Conservation (phyloP, 768 basidiomycete genomes). For the Hysterangium stoloniferum region DNA sequence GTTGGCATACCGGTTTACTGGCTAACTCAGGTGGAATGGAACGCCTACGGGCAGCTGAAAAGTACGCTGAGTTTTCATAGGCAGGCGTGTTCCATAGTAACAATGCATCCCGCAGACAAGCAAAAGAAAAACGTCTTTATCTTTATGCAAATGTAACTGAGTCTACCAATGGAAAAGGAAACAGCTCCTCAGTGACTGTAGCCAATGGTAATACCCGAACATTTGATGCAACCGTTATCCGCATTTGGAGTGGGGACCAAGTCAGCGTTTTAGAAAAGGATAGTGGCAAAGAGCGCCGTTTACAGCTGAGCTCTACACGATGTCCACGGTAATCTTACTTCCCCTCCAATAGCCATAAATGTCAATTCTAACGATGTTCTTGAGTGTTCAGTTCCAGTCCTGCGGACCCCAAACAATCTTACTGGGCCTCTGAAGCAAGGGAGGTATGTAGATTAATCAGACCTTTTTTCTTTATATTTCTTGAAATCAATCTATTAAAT, state of each 20-base stretch:
- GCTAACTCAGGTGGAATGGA: conserved; percentile 80
- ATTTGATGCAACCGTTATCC: conserved; percentile 78
- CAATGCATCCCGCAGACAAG: conserved; percentile 23
- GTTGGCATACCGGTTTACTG: conserved; percentile 97
- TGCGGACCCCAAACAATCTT: conserved; percentile 78
- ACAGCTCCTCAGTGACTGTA: conserved; percentile 27
- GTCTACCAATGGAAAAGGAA: conserved; percentile 34
- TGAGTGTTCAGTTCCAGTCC: conserved; percentile 37
- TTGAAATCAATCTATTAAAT: not conserved
- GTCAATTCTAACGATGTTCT: conserved; percentile 9
- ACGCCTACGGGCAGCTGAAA: conserved; percentile 78
- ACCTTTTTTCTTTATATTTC: conserved; percentile 10
- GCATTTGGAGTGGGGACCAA: conserved; percentile 91
- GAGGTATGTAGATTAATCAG: conserved; percentile 46
- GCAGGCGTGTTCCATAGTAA: not conserved
- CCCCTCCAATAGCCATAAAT: conserved; percentile 1
- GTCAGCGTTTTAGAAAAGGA: conserved; percentile 74
- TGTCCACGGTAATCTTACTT: conserved; percentile 59
- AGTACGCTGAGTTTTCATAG: conserved; percentile 18
- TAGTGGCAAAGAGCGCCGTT: conserved; percentile 62
- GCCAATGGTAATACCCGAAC: conserved; percentile 37
- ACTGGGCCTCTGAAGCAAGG: conserved; percentile 84
- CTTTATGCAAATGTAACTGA: conserved; percentile 54
- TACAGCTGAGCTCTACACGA: conserved; percentile 84
- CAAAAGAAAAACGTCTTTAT: conserved; percentile 65